phyloP scores from a whole-genome alignment of 331 rosid species.

The Dryas integrifolia region DNA sequence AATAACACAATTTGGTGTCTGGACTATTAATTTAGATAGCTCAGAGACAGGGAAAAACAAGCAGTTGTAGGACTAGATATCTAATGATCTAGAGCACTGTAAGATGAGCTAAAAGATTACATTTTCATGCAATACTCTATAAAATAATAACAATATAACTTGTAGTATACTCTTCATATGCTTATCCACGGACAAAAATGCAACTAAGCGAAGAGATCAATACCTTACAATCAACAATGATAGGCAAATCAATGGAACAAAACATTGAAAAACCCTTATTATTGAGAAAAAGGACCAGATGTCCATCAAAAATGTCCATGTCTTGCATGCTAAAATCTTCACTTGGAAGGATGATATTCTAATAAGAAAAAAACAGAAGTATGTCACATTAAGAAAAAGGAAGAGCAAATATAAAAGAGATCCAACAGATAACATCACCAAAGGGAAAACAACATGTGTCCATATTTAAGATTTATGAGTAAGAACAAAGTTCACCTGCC shows the following conservation, averaged over 20 bases:
- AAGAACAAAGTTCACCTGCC: conserved; percentile 54
- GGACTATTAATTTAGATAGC: conserved; percentile 14
- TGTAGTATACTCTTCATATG: not conserved
- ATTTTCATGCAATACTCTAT: not conserved
- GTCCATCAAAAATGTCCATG: conserved; percentile 79
- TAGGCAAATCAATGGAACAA: conserved; percentile 70
- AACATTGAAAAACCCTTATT: conserved; percentile 61
- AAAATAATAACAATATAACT: not conserved
- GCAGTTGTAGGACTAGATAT: conserved; percentile 13
- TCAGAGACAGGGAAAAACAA: conserved; percentile 5
- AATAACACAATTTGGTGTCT: not conserved
- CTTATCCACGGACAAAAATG: not conserved
- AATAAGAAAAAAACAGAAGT: conserved; percentile 22
- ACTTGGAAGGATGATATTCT: conserved; percentile 70
- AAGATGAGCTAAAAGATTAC: not conserved
- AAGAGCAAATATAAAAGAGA: not conserved
- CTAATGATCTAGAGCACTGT: not conserved
- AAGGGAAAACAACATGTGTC: not conserved
- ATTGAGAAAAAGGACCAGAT: conserved; percentile 75
- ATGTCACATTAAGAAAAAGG: conserved; percentile 29
- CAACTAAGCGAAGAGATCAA: conserved; percentile 15
- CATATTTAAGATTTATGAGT: not conserved
- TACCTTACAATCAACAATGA: conserved; percentile 58
- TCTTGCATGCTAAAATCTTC: conserved; percentile 60
- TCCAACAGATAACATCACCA: not conserved